These are phyloP conservation scores for Haplographium delicatum DNA, from an alignment of 495 filamentous ascomycete genomes.

Conservation along the genomic window DNA sequence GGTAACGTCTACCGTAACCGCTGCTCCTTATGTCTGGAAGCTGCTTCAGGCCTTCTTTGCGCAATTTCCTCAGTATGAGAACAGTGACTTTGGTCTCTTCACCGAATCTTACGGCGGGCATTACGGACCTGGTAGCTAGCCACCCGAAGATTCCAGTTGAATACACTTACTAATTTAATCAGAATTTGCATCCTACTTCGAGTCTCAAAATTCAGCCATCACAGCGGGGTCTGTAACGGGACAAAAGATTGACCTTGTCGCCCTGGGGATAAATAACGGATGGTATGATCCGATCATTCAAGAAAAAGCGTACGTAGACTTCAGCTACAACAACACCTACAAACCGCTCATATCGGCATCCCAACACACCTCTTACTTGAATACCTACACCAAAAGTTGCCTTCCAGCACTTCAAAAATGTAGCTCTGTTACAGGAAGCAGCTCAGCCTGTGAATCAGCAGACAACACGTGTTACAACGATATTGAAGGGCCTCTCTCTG, in stretches of 20 bases:
- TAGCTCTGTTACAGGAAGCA: constrained; percentile 25
- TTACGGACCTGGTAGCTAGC: constrained; percentile 40
- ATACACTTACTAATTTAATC: neutral
- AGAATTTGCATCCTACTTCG: constrained; percentile 46
- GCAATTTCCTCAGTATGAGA: constrained; percentile 48
- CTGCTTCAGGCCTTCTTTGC: constrained; percentile 51
- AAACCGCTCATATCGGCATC: constrained; percentile 40
- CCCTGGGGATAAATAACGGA: constrained; percentile 54
- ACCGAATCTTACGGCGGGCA: constrained; percentile 55
- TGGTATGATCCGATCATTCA: constrained; percentile 48
- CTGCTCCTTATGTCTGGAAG: constrained; percentile 50
- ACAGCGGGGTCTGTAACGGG: constrained; percentile 33
- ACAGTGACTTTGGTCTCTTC: constrained; percentile 48
- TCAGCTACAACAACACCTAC: constrained; percentile 48
- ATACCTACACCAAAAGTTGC: constrained; percentile 37
- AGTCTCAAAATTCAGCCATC: constrained; percentile 45
- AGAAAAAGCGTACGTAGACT: constrained; percentile 47
- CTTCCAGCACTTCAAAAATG: constrained; percentile 37
- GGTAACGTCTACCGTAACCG: constrained; percentile 44
- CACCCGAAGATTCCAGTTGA: neutral
- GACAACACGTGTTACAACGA: constrained; percentile 37
- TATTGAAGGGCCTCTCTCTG: constrained; percentile 37
- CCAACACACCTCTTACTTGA: constrained; percentile 34
- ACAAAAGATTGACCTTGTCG: constrained; percentile 46
- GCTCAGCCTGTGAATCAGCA: constrained; percentile 38